A percentile compares a stretch with the other conserved stretches of the same genome.
These are phyloP conservation scores for Trichoderma gracile DNA, from an alignment of 2,329 filamentous ascomycete genomes.

Conservation along the genomic window DNA sequence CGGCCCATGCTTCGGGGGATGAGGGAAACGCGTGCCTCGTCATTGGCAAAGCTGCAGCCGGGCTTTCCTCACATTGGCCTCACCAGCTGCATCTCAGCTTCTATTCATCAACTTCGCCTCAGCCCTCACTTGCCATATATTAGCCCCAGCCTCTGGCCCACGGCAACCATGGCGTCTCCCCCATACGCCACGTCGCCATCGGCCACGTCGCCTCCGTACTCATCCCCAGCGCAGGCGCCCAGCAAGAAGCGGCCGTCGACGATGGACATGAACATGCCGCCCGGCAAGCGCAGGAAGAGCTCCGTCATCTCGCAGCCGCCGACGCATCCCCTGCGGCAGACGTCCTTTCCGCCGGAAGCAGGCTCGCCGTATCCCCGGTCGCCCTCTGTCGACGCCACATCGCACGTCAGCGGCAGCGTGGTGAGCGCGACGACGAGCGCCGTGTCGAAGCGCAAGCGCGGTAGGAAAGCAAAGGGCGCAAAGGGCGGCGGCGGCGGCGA, in stretches of 20 bases:
- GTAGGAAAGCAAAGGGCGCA: conserved; percentile 60
- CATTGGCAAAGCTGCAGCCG: background rate
- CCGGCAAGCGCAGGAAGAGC: conserved; percentile 69
- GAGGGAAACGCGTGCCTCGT: conserved; percentile 14
- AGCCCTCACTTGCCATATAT: too few relatives aligned
- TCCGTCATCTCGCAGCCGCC: conserved; percentile 61
- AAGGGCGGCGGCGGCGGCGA: conserved; percentile 46
- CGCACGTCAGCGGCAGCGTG: conserved; percentile 62
- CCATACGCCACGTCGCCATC: conserved; percentile 52
- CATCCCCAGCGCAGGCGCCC: conserved; percentile 51
- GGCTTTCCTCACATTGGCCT: conserved; percentile 3
- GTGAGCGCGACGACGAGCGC: conserved; percentile 47
- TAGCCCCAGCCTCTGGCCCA: background rate
- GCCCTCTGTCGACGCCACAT: conserved; percentile 63
- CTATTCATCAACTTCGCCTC: background rate
- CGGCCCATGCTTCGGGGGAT: background rate
- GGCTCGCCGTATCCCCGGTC: conserved; percentile 61
- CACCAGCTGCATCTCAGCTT: background rate
- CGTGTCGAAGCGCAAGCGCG: conserved; percentile 59
- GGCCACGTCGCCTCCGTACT: conserved; percentile 57
- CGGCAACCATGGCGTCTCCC: conserved; percentile 55
- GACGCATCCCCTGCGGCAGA: conserved; percentile 73
- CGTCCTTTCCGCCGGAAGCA: conserved; percentile 68
- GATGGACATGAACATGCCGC: conserved; percentile 53
- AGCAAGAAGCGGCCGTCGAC: conserved; percentile 62